A percentile compares a stretch with the other conserved stretches of the same genome.
phyloP scores from a whole-genome alignment of 2,329 filamentous ascomycete species.

The Bipolaris zeicola region DNA sequence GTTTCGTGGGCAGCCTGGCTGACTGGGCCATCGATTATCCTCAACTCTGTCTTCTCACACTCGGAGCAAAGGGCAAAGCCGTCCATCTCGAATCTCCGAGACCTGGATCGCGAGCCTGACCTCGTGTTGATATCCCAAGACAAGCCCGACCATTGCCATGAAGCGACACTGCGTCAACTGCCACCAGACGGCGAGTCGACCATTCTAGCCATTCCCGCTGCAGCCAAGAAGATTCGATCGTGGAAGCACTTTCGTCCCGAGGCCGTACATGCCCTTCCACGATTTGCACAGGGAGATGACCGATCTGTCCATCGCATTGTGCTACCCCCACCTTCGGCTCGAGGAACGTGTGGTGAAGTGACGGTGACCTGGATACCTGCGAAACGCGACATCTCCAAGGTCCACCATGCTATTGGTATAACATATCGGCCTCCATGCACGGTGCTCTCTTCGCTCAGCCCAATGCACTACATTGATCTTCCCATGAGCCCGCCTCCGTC shows the following conservation, averaged over 20 bases:
- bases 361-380: slow-evolving; percentile 71
- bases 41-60: slow-evolving; percentile 66
- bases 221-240: slow-evolving; percentile 67
- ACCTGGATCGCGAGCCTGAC: slow-evolving; percentile 60
- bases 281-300: slow-evolving; percentile 50
- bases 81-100: slow-evolving; percentile 62
- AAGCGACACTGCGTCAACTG: slow-evolving; percentile 70
- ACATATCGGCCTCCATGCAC: slow-evolving; percentile 68
- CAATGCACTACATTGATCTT: slow-evolving; percentile 46
- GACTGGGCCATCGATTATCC: slow-evolving; percentile 63
- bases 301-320: slow-evolving; percentile 56
- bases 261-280: slow-evolving; percentile 51
- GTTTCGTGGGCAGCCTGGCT: slow-evolving; percentile 60
- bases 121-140: slow-evolving; percentile 65
- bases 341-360: slow-evolving; percentile 67
- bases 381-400: slow-evolving; percentile 63
- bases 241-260: slow-evolving; percentile 71
- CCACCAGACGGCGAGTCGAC: slow-evolving; percentile 60
- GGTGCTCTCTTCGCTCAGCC: slow-evolving; percentile 39
- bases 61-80: slow-evolving; percentile 61
- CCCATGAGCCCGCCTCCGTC: slow-evolving; percentile 46
- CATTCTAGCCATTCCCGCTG: slow-evolving; percentile 69
- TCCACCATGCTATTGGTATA: slow-evolving; percentile 72
- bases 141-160: slow-evolving; percentile 73
- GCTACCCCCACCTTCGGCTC: slow-evolving; percentile 59